phyloP scores from a whole-genome alignment of 2,329 filamentous ascomycete species.

The Pyricularia pennisetigena region DNA sequence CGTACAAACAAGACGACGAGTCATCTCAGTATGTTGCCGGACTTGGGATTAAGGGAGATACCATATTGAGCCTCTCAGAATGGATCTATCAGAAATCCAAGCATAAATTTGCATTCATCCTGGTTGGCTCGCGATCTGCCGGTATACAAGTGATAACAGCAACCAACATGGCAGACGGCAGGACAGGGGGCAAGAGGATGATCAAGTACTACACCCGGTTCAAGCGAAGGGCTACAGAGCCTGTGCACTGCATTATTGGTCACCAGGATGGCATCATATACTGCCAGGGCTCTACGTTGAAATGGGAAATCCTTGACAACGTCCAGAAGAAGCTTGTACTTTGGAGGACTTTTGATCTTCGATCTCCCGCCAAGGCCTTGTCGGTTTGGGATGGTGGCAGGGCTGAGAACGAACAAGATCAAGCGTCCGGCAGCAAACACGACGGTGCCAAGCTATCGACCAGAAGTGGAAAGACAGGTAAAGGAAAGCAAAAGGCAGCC shows the following conservation, averaged over 20 bases:
- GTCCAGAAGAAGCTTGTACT: conserved; percentile 39
- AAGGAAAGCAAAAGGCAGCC: neutral
- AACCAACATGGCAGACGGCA: conserved; percentile 24
- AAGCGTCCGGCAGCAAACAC: neutral
- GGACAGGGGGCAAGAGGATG: neutral
- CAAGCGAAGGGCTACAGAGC: conserved; percentile 26
- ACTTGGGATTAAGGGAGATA: conserved; percentile 46
- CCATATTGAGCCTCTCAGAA: conserved; percentile 50
- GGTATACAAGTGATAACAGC: conserved; percentile 16
- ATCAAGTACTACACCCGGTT: conserved; percentile 40
- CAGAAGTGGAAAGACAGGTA: neutral
- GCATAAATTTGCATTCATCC: conserved; percentile 52
- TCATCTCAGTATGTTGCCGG: conserved; percentile 40
- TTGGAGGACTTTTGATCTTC: conserved; percentile 35
- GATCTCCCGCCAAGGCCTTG: conserved; percentile 34
- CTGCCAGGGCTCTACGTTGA: conserved; percentile 41
- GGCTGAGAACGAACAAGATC: conserved; percentile 10
- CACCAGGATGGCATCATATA: conserved; percentile 47
- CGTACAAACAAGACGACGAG: conserved; percentile 30
- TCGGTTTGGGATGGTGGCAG: neutral
- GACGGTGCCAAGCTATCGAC: neutral
- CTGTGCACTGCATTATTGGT: conserved; percentile 47
- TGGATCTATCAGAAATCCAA: conserved; percentile 51
- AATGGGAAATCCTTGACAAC: conserved; percentile 45
- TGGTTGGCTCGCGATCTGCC: conserved; percentile 27